Conservation (phyloP, 2,329 filamentous ascomycete genomes). For the Endoconidiophora laricicola region DNA sequence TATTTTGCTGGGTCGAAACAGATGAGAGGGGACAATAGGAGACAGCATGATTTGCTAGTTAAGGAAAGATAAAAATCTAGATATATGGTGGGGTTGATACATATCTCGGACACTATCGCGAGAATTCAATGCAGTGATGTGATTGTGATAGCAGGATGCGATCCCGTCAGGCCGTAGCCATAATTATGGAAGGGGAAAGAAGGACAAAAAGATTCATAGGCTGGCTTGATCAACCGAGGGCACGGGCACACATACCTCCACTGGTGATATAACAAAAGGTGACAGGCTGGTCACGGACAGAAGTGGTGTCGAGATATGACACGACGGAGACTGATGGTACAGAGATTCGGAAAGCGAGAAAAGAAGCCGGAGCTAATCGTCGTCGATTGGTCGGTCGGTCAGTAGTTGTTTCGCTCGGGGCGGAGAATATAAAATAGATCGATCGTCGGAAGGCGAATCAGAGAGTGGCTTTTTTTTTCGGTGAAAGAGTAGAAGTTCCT, state of each 20-base stretch:
- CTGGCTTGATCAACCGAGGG: not conserved
- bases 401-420: not conserved
- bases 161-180: too few relatives aligned
- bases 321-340: slow-evolving; percentile 1
- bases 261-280: slow-evolving; percentile 6
- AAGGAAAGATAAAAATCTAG: too few relatives aligned
- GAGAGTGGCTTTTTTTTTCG: not conserved
- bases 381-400: not conserved
- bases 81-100: too few relatives aligned
- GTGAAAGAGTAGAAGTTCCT: too few relatives aligned
- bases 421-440: not conserved
- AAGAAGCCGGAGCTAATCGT: too few relatives aligned
- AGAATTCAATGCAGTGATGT: too few relatives aligned
- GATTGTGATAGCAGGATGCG: too few relatives aligned
- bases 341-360: not conserved
- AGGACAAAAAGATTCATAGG: not conserved
- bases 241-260: slow-evolving; percentile 4
- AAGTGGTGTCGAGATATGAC: slow-evolving; percentile 2
- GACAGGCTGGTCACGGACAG: slow-evolving; percentile 11
- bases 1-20: not conserved
- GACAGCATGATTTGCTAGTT: too few relatives aligned
- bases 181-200: not conserved
- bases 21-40: too few relatives aligned
- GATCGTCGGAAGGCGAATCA: not conserved
- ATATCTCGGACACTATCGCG: too few relatives aligned